Conservation (phyloP, 2,329 filamentous ascomycete species). For the Onygenales sp. region DNA sequence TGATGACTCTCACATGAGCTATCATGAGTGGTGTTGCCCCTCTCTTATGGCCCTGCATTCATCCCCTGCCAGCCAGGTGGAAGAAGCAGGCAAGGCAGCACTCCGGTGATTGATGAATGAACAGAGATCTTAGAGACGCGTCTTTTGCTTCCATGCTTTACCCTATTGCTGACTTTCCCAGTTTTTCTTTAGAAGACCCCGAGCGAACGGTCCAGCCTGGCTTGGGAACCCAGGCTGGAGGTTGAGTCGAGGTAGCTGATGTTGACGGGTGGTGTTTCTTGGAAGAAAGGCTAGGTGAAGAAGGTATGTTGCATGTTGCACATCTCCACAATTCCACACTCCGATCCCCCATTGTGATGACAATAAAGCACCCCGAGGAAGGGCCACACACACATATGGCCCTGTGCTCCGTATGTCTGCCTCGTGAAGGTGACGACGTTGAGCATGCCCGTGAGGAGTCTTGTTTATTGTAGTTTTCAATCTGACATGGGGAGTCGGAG, state of each 20-base stretch:
- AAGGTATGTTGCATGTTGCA: neutral
- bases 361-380: conserved; percentile 1
- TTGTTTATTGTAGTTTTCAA: conserved; percentile 34
- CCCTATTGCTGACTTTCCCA: neutral
- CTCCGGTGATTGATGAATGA: conserved; percentile 35
- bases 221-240: neutral
- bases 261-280: neutral
- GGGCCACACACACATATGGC: neutral
- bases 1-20: conserved; percentile 30
- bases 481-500: conserved; percentile 18
- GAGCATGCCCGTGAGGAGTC: conserved; percentile 30
- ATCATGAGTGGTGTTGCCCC: conserved; percentile 23
- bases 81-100: conserved; percentile 24
- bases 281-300: neutral
- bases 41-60: conserved; percentile 17
- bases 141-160: neutral
- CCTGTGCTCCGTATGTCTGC: conserved; percentile 14
- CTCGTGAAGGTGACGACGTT: conserved; percentile 18
- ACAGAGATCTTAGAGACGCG: conserved; percentile 39
- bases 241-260: neutral
- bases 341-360: conserved; percentile 3
- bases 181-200: neutral
- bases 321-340: neutral
- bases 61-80: conserved; percentile 27
- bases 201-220: neutral